Evolutionary conservation across 2,329 filamentous ascomycete genomes (phyloP).

Genomic region (Pezicula carpinea): DNA sequence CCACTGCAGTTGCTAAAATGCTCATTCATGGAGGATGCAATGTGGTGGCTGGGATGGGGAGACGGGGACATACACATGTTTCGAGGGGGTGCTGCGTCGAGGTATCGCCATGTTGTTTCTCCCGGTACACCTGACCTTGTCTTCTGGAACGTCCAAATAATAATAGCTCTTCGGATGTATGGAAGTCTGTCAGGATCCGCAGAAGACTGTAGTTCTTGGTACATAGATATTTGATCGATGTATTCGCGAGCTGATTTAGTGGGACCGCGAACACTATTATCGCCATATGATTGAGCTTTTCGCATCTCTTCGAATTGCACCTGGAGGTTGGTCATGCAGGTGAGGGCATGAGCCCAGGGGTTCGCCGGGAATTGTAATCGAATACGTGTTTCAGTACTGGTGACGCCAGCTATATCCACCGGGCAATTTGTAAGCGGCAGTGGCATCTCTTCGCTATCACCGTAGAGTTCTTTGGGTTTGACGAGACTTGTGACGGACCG

Average conservation of each 20-base stretch:
- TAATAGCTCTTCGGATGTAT: slow-evolving; percentile 54
- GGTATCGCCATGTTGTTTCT: slow-evolving; percentile 56
- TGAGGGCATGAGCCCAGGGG: slow-evolving; percentile 26
- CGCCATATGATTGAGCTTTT: slow-evolving; percentile 32
- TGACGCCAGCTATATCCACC: slow-evolving; percentile 13
- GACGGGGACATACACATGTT: slow-evolving; percentile 24
- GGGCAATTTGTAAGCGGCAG: slow-evolving; percentile 9
- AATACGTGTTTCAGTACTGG: slow-evolving; percentile 17
- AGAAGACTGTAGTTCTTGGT: slow-evolving; percentile 60
- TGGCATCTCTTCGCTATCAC: slow-evolving; percentile 34
- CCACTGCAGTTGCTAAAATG: slow-evolving; percentile 47
- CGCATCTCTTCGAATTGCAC: slow-evolving; percentile 35
- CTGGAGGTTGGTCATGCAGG: slow-evolving; percentile 20
- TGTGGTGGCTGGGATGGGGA: slow-evolving; percentile 41
- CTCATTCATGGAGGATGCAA: slow-evolving; percentile 53
- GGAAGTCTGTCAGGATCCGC: slow-evolving; percentile 35
- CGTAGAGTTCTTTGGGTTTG: slow-evolving; percentile 50
- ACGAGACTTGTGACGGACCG: slow-evolving; percentile 55
- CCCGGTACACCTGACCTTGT: slow-evolving; percentile 44
- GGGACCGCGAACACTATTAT: slow-evolving; percentile 29
- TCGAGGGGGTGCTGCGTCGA: slow-evolving; percentile 29
- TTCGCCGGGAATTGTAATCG: slow-evolving; percentile 25
- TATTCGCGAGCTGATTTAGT: slow-evolving; percentile 45
- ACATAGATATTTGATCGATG: slow-evolving; percentile 59
- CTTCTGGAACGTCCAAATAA: slow-evolving; percentile 60